Base-by-base conservation (phyloP, 73 alveolate genomes). In the Stentor roeselii region DNA sequence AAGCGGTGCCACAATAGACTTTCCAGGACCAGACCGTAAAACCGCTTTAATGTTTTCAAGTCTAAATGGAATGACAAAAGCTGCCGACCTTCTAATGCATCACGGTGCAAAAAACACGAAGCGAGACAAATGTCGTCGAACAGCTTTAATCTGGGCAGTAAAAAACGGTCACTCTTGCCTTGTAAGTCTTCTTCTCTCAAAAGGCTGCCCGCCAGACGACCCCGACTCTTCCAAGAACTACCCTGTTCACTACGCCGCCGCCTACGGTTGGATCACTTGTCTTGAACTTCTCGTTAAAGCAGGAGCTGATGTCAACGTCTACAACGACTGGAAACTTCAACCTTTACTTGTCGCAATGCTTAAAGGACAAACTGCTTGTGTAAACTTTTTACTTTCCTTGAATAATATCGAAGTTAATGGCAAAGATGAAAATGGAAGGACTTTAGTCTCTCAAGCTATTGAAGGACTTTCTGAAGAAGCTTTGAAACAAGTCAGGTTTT, bases 201-300 rank as follows among this genome's bases (percentile, higher is more conserved):
- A 92, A 86, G 99, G 99, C 2, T 95, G 97, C 14, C 97, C 91
- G 34, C 95, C 86, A 90, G 92, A 94, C 58, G 86, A 75, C 27
- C 94, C 95, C 15, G 99, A 97, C 82, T 92, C 98, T 39, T 95
- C 99, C 15, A 86, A 84, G 76, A 97, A 97, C 82, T 82, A 91
- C 32, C 99, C 99, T 14, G 90, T 97, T 2, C 99, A 97, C 87
- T 97, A 97, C 90, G 99, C 99, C 34, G 95, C 98, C 59, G 98
- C 99, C 0, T 97, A 92, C 59, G 99, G 99, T 4, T 95, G 93
- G 91, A 82, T 83, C 58, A 96, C 90, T 3, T 90, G 96, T 42
- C 90, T 93, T 39, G 95, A 94, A 39, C 75, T 95, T 80, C 88
- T 97, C 36, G 60, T 95, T 40, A 76, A 91, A 50, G 99, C 97